Base-by-base conservation (phyloP, 2,329 filamentous ascomycete species). In the Grosmannia serpens region DNA sequence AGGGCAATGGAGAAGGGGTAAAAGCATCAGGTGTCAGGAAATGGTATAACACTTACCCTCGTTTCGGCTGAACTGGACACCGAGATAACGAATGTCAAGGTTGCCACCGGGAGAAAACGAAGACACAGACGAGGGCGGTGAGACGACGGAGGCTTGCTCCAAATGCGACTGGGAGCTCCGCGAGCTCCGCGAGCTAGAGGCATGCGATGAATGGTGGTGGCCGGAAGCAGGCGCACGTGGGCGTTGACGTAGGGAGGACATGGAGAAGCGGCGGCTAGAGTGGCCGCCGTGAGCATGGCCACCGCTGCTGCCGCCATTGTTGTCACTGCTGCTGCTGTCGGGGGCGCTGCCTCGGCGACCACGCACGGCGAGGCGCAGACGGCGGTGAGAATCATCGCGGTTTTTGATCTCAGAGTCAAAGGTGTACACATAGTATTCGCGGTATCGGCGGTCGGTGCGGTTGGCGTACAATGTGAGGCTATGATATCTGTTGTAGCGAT, bases 361-460 rank as follows among this genome's bases (percentile, higher is more conserved):
- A 26, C 70, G 68, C 6, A 72, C 73, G 20, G 67, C 68, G n/a
- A 80, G 67, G 29, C 75, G 74, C 49, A 78, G 64, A 55, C 76
- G 73, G 50, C 74, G 74, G 54, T 73, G 69, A 29, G 73, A 70
- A 62, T 79, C 75, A 55, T 80, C 76, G 31, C 74, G 70, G 55
- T 70, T 70, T n/a, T 73, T 71, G 46, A 78, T 63, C 56, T 79
- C 75, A 22, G 69, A 69, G 26, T 79, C 77, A 58, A 80, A 80
- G 29, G 71, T 68, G 59, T 75, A 72, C 11, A 79, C 70, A 38
- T 74, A 68, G 60, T 77, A 80, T 63, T 79, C 77, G 53, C 74
- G 75, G 62, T 77, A 77, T 20, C 71, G 70, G 20, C 74, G 69
- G 53, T 77, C 73, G 62, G 78, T 78, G 31, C 62, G 62, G 47